Evolutionary conservation across 2,329 filamentous ascomycete species (phyloP), one percentile per base, ranked within the genome.

Genomic region (Fusarium miscanthi): DNA sequence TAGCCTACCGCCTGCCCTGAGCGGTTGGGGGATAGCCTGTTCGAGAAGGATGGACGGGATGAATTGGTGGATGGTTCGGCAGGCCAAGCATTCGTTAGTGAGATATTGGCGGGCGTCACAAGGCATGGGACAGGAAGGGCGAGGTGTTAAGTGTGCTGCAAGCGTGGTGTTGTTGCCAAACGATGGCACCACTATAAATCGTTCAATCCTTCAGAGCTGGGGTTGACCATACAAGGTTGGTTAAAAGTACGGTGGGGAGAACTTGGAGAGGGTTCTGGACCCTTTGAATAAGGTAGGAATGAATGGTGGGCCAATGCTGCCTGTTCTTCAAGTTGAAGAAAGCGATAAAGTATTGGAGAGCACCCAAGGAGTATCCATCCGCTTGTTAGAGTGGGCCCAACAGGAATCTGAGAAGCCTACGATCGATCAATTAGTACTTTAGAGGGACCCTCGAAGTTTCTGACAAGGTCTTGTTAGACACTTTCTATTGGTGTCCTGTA

Each of bases 121-220:
- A 31, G 42, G 63, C 64, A 48, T 63, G 68, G 68, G 59, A 69
- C 45, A 58, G 52, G 33, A 35, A 58, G 54, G 37, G 58, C 48
- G 49, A 58, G 48, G 67, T 38, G 27, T 33, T 42, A 43, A 59
- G 46, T 48, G 59, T 49, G 63, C 66, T 74, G 72, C 69, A 70
- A 59, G 63, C 48, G 75, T 74, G 74, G 70, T 76, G 74, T 74
- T 72, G 67, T 74, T 62, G 63, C 59, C 40, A 52, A 59, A 60
- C 21, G 48, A 60, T 77, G 75, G 75, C 65, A 72, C 72, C 73
- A 76, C 75, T 49, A 51, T 42, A 51, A 63, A 54, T 38, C 27
- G 40, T 23, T 62, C 14, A 48, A 43, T 54, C 48, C 27, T 30
- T 48, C 27, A 51, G 41, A 68, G 49, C 38, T 63, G 49, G 48